Evolutionary conservation across 2,329 filamentous ascomycete species (phyloP), one percentile per base, ranked within the genome.

Genomic region (Claviceps sp.): DNA sequence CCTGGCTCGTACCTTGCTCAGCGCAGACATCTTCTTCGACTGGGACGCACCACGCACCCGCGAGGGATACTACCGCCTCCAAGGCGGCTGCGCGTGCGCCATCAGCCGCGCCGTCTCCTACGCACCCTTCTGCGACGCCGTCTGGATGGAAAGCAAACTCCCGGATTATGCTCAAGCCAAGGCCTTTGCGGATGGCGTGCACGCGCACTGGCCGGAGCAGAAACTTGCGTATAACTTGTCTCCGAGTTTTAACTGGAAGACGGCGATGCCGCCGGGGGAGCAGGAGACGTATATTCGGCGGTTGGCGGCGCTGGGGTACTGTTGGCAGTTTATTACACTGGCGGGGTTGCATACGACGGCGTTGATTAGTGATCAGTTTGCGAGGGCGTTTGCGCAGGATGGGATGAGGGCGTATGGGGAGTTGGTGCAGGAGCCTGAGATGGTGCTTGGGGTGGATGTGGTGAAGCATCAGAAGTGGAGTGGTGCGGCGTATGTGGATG

Each of bases 291-390:
- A 97, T 74, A 98, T 98, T 74, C 76, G 83, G 57, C 87, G 93
- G 43, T 85, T 98, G 42, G 89, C 84, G 55, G 64, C 74, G 56
- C 80, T 98, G 48, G 93, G 93, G 57, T 98, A 98, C 80, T 95
- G 89, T 81, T 98, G 93, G 93, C 93, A 98, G 71, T 98, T 98
- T 77, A 98, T 98, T 75, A 98, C 93, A n/a, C 81, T 98, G 47
- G 93, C 91, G 5, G 93, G 93, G 60, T 78, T 98, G 65, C 93
- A 98, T 76, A 95, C 89, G 56, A 96, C 89, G 4, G 93, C 91
- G 40, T 81, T 98, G 50, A 94, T 95, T 72, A 85, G 84, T 63
- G 82, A 97, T 72, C 82, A 84, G 57, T 98, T 98, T 71, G 83
- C 89, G 55, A 80, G 82, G 65, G 87, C 88, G 48, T 98, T 87